phyloP scores from a whole-genome alignment of 805 yeast species.

The Metschnikowia amazonensis region DNA sequence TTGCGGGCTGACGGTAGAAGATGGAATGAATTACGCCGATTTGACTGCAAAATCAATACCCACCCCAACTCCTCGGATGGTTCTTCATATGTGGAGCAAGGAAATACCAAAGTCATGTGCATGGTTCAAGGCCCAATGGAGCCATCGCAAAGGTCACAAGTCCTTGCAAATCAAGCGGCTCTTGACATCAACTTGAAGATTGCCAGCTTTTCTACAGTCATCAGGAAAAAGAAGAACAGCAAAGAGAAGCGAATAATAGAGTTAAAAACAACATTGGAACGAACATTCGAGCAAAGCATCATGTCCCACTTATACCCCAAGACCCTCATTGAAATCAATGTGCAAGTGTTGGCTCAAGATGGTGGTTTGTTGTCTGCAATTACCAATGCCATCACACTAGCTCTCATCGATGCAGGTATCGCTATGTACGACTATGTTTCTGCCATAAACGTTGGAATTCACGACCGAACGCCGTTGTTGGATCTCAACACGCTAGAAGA shows the following conservation, averaged over 20 bases:
- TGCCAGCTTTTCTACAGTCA: slow-evolving; percentile 77
- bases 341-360: slow-evolving; percentile 82
- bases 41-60: slow-evolving; percentile 78
- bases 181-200: slow-evolving; percentile 63
- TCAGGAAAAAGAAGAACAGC: slow-evolving; percentile 63
- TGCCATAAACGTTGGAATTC: slow-evolving; percentile 74
- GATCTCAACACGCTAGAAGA: slow-evolving; percentile 85
- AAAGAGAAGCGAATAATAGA: slow-evolving; percentile 71
- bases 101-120: slow-evolving; percentile 84
- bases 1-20: slow-evolving; percentile 89
- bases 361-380: slow-evolving; percentile 82
- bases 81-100: slow-evolving; percentile 87
- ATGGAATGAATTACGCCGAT: slow-evolving; percentile 86
- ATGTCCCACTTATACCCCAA: slow-evolving; percentile 75
- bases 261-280: slow-evolving; percentile 58
- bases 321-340: slow-evolving; percentile 68
- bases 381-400: slow-evolving; percentile 82
- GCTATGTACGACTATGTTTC: slow-evolving; percentile 89
- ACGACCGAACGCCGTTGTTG: slow-evolving; percentile 69
- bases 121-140: slow-evolving; percentile 89
- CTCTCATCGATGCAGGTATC: slow-evolving; percentile 91
- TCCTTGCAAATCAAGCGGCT: slow-evolving; percentile 49
- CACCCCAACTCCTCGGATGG: slow-evolving; percentile 90
- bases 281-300: slow-evolving; percentile 72
- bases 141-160: slow-evolving; percentile 55